Base-by-base conservation (phyloP, 1,284 basidiomycete species). In the Irpex sp. region DNA sequence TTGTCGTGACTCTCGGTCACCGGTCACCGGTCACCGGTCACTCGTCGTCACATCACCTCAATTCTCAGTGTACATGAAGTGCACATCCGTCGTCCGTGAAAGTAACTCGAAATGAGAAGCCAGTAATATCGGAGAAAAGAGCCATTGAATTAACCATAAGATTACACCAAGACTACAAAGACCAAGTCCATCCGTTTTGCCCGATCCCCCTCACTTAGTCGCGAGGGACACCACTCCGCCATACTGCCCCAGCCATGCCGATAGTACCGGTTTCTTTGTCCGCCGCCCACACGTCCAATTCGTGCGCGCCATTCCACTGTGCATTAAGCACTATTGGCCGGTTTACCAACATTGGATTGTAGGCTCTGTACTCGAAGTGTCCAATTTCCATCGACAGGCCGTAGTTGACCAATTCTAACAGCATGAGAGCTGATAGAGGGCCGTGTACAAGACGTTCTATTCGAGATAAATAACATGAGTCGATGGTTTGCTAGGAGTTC, bases 381-480 rank as follows among this genome's bases (percentile, higher is more conserved):
- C 71, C 75, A 60, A 93, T 70, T 17, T 75, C 69, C 4, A 76
- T 71, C 54, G 79, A 74, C 56, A 84, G 73, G 65, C 83, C 78
- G 8, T 78, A 73, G 31, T 84, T 78, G 0, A 82, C 76, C 5
- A 55, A 26, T 70, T 94, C 91, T 50, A 94, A 77, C 4, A 94
- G 77, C 82, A 94, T 85, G 57, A 92, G 78, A 0, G 92, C 89
- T 1, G 87, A 94, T 54, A 94, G 76, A 21, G 93, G 92, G 0
- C 90, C 92, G 71, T 94, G 93, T 5, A 94, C 90, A 13, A 94
- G 81, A 13, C 90, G 85, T 74, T 92, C 91, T 86, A 72, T 15
- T 63, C 35, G 17, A 60, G 11, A 57, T 46, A 19, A 39, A 11
- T 37, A 57, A 46, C 3, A 31, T 31, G 26, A 57, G 21, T 26